These are phyloP conservation scores for Aleurites moluccanus DNA, from an alignment of 441 rosid genomes.

Conservation along the genomic window DNA sequence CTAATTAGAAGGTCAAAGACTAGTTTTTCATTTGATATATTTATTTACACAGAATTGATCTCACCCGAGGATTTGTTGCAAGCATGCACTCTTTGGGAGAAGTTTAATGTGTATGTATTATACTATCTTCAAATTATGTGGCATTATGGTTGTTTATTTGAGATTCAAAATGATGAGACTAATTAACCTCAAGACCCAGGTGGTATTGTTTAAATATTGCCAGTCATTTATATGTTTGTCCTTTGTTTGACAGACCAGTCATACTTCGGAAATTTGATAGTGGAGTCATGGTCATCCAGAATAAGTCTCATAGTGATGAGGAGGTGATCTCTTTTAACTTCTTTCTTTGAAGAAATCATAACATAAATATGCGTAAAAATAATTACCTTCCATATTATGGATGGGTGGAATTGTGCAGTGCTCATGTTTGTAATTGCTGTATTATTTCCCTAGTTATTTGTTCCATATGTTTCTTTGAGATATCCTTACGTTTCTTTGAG, in stretches of 20 bases:
- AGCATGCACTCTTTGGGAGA: conserved; percentile 96
- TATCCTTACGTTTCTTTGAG: background rate
- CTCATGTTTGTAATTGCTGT: conserved; percentile 12
- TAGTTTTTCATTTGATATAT: background rate
- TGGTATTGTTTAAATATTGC: conserved; percentile 6
- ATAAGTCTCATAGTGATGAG: conserved; percentile 85
- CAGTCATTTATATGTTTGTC: conserved; percentile 20
- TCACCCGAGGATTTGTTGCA: conserved; percentile 92
- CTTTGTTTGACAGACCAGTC: conserved; percentile 68
- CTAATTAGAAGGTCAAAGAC: background rate
- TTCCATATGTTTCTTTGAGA: conserved; percentile 1
- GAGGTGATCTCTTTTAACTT: conserved; percentile 55
- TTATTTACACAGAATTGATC: conserved; percentile 56
- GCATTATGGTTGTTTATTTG: conserved; percentile 13
- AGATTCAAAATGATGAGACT: background rate
- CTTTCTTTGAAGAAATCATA: conserved; percentile 15
- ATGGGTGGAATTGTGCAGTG: background rate
- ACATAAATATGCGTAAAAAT: conserved; percentile 4
- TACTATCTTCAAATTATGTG: conserved; percentile 15
- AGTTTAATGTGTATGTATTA: conserved; percentile 85
- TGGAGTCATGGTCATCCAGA: conserved; percentile 91
- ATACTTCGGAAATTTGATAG: conserved; percentile 98
- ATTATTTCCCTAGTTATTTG: background rate
- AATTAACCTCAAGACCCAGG: background rate
- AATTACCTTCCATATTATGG: background rate